phyloP scores from a whole-genome alignment of 2,329 filamentous ascomycete species.

The Neonectria neomacrospora region DNA sequence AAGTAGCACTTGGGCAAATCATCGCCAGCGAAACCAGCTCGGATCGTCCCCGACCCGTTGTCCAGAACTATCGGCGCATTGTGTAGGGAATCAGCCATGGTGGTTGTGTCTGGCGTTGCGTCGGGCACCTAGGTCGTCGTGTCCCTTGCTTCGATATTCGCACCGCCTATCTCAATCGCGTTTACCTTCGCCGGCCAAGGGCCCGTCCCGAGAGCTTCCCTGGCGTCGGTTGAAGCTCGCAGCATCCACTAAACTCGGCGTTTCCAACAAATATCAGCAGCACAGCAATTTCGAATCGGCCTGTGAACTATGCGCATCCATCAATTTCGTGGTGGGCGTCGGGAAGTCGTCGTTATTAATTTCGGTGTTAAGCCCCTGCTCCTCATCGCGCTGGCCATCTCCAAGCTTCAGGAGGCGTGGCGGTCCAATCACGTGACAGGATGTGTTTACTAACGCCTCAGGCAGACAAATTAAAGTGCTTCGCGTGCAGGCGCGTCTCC shows the following conservation, averaged over 20 bases:
- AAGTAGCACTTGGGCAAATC: slow-evolving; percentile 97
- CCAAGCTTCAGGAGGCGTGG: slow-evolving; percentile 44
- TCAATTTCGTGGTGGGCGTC: slow-evolving; percentile 28
- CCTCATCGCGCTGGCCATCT: slow-evolving; percentile 39
- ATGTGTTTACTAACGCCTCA: slow-evolving; percentile 42
- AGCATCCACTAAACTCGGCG: slow-evolving; percentile 25
- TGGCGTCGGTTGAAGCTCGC: slow-evolving; percentile 34
- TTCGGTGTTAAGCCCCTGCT: slow-evolving; percentile 36
- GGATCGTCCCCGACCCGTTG: slow-evolving; percentile 97
- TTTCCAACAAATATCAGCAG: slow-evolving; percentile 24
- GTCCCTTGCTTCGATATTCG: slow-evolving; percentile 24
- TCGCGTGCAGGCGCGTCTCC: slow-evolving; percentile 54
- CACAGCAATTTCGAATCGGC: slow-evolving; percentile 12
- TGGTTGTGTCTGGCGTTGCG: slow-evolving; percentile 43
- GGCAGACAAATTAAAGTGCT: slow-evolving; percentile 53
- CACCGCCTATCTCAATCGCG: slow-evolving; percentile 36
- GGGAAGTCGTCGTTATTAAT: slow-evolving; percentile 37
- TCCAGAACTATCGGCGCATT: slow-evolving; percentile 99
- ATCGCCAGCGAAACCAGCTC: slow-evolving; percentile 95
- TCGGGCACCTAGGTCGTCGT: slow-evolving; percentile 22
- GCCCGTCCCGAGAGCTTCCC: slow-evolving; percentile 37
- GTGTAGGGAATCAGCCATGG: slow-evolving; percentile 76
- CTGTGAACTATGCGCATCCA: slow-evolving; percentile 38
- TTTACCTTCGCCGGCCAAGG: slow-evolving; percentile 29
- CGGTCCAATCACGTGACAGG: slow-evolving; percentile 47